A percentile compares a stretch with the other conserved stretches of the same genome.
These are phyloP conservation scores for Microbotryomycetes sp. DNA, from an alignment of 1,284 basidiomycete species.

Conservation along the genomic window DNA sequence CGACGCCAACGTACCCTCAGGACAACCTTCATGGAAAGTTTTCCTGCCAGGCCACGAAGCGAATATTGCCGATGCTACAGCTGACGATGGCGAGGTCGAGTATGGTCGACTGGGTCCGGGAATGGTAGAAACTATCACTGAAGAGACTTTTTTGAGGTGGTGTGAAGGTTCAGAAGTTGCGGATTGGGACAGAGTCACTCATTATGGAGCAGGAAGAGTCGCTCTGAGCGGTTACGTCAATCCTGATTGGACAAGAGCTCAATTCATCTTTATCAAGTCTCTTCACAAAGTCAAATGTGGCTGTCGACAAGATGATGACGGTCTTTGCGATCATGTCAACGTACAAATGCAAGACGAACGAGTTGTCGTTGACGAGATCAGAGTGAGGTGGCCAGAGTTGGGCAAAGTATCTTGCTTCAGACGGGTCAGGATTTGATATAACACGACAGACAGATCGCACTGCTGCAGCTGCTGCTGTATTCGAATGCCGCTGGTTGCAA, in stretches of 20 bases:
- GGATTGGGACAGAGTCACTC: not conserved
- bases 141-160: not conserved
- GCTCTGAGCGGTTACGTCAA: constrained; percentile 19
- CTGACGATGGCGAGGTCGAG: too few species aligned
- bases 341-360: too few species aligned
- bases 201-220: constrained; percentile 11
- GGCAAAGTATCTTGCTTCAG: constrained; percentile 18
- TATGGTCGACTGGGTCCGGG: too few species aligned
- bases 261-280: constrained; percentile 11
- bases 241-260: constrained; percentile 10
- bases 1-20: constrained; percentile 28
- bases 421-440: constrained; percentile 9
- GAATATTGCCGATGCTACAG: too few species aligned
- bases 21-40: constrained; percentile 2
- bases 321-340: not conserved
- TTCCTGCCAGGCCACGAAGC: too few species aligned
- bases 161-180: not conserved
- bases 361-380: constrained; percentile 27
- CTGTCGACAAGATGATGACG: not conserved
- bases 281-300: not conserved
- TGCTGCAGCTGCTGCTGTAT: not conserved
- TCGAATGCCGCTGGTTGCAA: not conserved
- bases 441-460: not conserved
- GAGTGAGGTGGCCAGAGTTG: constrained; percentile 25
- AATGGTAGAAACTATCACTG: too few species aligned